A percentile compares a stretch with the other conserved stretches of the same genome.
Conservation (phyloP, 768 basidiomycete species). For the Lactifluus pinguis region DNA sequence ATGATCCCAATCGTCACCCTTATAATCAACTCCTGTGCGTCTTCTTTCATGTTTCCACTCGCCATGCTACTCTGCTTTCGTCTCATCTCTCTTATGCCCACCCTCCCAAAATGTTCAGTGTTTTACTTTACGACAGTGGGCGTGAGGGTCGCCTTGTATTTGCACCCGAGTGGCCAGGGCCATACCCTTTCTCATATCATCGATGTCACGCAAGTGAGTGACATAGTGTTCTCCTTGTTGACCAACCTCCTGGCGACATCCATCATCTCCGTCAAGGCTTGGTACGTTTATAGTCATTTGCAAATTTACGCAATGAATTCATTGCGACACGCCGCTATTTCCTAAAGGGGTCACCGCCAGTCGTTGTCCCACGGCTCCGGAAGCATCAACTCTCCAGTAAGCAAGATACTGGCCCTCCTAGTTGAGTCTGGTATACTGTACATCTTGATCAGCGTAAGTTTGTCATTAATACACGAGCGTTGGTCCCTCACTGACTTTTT, state of each 20-base stretch:
- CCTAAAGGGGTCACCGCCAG: not conserved
- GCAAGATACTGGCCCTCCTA: not conserved
- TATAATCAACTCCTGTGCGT: not conserved
- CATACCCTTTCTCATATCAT: not conserved
- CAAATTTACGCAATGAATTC: not conserved
- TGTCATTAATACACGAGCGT: not conserved
- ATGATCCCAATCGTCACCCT: not conserved
- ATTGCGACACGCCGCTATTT: not conserved
- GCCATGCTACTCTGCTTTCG: not conserved
- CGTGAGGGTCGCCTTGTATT: not conserved
- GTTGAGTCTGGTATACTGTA: constrained; percentile 7
- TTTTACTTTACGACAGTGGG: not conserved
- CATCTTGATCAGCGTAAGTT: constrained; percentile 1
- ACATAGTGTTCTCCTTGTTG: not conserved
- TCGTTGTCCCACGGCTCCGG: not conserved
- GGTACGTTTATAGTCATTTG: not conserved
- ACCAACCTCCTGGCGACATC: constrained; percentile 2
- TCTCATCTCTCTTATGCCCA: not conserved
- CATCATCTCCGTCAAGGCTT: not conserved
- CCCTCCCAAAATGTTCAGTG: not conserved
- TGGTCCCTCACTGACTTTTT: not conserved
- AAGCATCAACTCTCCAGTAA: not conserved
- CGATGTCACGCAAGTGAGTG: not conserved
- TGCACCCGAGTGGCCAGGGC: not conserved
- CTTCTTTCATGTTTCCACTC: not conserved